phyloP scores from a whole-genome alignment of 768 basidiomycete species.

The Pleurotus giganteus region DNA sequence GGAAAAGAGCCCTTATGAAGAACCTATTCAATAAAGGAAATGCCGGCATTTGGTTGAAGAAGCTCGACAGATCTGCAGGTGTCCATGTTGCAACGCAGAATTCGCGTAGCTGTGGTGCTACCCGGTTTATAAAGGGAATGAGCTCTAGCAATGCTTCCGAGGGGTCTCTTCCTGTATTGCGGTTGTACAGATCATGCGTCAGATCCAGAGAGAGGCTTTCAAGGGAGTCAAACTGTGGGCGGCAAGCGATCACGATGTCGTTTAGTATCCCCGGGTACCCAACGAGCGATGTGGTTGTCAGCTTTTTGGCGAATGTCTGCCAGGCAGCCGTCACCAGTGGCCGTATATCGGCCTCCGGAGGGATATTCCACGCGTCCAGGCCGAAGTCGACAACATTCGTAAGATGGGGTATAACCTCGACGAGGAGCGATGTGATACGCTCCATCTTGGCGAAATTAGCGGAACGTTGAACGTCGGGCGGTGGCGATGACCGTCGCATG shows the following conservation, averaged over 20 bases:
- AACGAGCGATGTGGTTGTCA: slow-evolving; percentile 33
- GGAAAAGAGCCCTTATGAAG: slow-evolving; percentile 38
- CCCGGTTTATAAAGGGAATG: slow-evolving; percentile 38
- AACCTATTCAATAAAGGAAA: slow-evolving; percentile 33
- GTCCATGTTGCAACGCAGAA: slow-evolving; percentile 41
- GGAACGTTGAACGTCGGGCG: slow-evolving; percentile 1
- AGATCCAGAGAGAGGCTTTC: slow-evolving; percentile 38
- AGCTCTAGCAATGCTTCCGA: slow-evolving; percentile 28
- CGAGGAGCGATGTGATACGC: slow-evolving; percentile 25
- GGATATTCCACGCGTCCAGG: slow-evolving; percentile 40
- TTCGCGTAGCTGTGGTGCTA: slow-evolving; percentile 30
- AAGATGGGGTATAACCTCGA: slow-evolving; percentile 29
- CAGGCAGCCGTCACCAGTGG: slow-evolving; percentile 36
- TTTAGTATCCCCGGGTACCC: slow-evolving; percentile 35
- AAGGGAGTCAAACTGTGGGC: slow-evolving; percentile 28
- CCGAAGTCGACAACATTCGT: slow-evolving; percentile 30
- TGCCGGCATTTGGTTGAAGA: slow-evolving; percentile 30
- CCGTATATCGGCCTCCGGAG: slow-evolving; percentile 25
- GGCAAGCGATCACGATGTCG: slow-evolving; percentile 26
- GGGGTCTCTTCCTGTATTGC: slow-evolving; percentile 13
- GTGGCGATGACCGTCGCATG: slow-evolving; percentile 4
- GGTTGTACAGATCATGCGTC: slow-evolving; percentile 27
- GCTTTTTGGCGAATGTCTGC: slow-evolving; percentile 34
- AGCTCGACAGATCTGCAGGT: slow-evolving; percentile 35
- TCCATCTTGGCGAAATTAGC: slow-evolving; percentile 15